phyloP scores from a whole-genome alignment of 345 rosid species.

The Aurinia saxatilis region DNA sequence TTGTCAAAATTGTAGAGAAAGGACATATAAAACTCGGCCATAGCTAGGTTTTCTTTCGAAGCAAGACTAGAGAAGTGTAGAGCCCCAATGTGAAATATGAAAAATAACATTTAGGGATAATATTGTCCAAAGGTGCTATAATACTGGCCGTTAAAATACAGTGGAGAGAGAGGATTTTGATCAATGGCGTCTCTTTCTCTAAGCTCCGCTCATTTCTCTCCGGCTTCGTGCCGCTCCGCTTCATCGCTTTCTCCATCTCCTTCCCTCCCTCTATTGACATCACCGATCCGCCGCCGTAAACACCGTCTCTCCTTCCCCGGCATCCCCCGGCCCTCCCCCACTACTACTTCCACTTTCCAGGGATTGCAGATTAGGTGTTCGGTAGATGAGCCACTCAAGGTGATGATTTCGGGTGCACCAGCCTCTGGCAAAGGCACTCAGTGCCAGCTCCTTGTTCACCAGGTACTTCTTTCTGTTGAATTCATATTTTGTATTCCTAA shows the following conservation, averaged over 20 bases:
- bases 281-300: conserved; percentile 15
- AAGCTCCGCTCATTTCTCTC: conserved; percentile 24
- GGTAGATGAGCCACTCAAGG: conserved; percentile 53
- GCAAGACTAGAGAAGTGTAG: too few relatives aligned
- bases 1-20: too few relatives aligned
- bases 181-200: conserved; percentile 31
- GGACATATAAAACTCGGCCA: too few relatives aligned
- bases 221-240: conserved; percentile 22
- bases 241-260: conserved; percentile 30
- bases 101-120: too few relatives aligned
- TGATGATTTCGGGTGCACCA: conserved; percentile 92
- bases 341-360: conserved; percentile 3
- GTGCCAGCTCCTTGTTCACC: conserved; percentile 59
- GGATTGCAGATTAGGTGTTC: conserved; percentile 46
- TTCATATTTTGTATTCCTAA: too few relatives aligned
- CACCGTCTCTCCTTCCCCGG: conserved; percentile 25
- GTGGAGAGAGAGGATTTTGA: too few relatives aligned
- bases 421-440: conserved; percentile 96
- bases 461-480: too few relatives aligned
- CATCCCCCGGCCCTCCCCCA: not conserved
- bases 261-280: conserved; percentile 20
- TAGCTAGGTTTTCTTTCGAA: too few relatives aligned
- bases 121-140: too few relatives aligned
- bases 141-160: too few relatives aligned
- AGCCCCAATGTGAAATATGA: too few relatives aligned